phyloP scores from a whole-genome alignment of 2,329 filamentous ascomycete genomes.

The Fusarium dimerum region DNA sequence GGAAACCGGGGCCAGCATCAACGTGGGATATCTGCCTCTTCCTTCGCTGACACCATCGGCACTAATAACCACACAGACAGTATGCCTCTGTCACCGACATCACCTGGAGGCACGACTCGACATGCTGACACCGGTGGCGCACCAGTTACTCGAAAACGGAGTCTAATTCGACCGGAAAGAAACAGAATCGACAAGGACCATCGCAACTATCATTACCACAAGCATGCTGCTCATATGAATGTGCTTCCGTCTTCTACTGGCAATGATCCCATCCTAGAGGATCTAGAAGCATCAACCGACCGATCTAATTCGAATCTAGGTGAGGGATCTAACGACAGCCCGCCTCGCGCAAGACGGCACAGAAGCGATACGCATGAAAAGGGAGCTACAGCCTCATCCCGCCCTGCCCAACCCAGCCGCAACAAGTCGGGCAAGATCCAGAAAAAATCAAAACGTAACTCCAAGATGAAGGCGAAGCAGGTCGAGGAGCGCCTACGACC shows the following conservation, averaged over 20 bases:
- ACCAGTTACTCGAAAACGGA: constrained; percentile 71
- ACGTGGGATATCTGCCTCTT: constrained; percentile 59
- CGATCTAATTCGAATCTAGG: constrained; percentile 49
- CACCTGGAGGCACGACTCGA: constrained; percentile 32
- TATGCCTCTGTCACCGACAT: constrained; percentile 53
- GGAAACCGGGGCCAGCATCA: constrained; percentile 46
- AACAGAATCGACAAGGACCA: constrained; percentile 83
- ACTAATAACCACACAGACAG: constrained; percentile 58
- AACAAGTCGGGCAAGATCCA: constrained; percentile 63
- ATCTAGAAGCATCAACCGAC: constrained; percentile 66
- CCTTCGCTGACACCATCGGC: constrained; percentile 60
- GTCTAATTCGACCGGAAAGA: constrained; percentile 85
- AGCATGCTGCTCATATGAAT: constrained; percentile 92
- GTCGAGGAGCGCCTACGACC: constrained; percentile 69
- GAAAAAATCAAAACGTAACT: constrained; percentile 51
- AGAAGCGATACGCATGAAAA: constrained; percentile 37
- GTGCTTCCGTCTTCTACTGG: constrained; percentile 89
- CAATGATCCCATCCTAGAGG: constrained; percentile 84
- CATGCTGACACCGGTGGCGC: constrained; percentile 30
- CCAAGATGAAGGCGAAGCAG: constrained; percentile 51
- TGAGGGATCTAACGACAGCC: constrained; percentile 48
- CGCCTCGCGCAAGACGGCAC: constrained; percentile 40
- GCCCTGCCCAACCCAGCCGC: constrained; percentile 37
- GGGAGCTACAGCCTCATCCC: constrained; percentile 27
- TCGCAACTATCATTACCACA: constrained; percentile 93